Percentiles rank a stretch among this genome's conserved stretches.
These are phyloP conservation scores for Diutina neorugosa DNA, from an alignment of 1,139 yeast species.

Conservation along the genomic window DNA sequence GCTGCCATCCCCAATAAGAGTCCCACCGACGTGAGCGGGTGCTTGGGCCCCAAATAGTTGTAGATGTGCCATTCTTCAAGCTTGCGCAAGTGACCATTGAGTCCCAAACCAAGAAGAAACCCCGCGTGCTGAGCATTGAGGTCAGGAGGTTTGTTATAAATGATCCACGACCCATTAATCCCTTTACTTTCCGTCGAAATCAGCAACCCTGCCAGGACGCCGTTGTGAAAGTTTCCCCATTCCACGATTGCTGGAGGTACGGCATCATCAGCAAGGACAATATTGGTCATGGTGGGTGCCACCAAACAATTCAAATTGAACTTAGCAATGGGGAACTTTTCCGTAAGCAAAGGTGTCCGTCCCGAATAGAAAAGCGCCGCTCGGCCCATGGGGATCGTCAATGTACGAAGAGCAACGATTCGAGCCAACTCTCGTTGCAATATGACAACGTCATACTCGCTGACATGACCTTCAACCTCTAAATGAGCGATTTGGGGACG, in stretches of 20 bases:
- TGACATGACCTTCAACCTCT: constrained; percentile 21
- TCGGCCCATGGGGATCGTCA: constrained; percentile 69
- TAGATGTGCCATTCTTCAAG: constrained; percentile 96
- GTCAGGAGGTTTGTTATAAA: constrained; percentile 66
- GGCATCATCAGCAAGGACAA: constrained; percentile 45
- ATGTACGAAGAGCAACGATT: constrained; percentile 56
- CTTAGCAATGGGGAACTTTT: constrained; percentile 69
- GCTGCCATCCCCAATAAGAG: constrained; percentile 88
- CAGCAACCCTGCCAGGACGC: constrained; percentile 78
- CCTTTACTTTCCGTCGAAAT: constrained; percentile 60
- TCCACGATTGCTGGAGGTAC: constrained; percentile 39
- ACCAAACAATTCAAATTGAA: constrained; percentile 60
- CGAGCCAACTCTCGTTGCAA: constrained; percentile 56
- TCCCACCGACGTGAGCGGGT: constrained; percentile 76
- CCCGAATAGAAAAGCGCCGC: constrained; percentile 64
- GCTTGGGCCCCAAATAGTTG: constrained; percentile 86
- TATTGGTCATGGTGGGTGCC: constrained; percentile 54
- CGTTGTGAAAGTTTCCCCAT: constrained; percentile 92
- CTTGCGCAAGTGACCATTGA: constrained; percentile 75
- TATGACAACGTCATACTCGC: constrained; percentile 47
- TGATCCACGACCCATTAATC: constrained; percentile 86
- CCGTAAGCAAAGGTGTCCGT: constrained; percentile 70
- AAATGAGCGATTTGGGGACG: constrained; percentile 43
- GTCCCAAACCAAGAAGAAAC: constrained; percentile 79
- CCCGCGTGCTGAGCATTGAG: constrained; percentile 87